Conservation (phyloP, 768 basidiomycete species). For the Botryobasidium botryosum region DNA sequence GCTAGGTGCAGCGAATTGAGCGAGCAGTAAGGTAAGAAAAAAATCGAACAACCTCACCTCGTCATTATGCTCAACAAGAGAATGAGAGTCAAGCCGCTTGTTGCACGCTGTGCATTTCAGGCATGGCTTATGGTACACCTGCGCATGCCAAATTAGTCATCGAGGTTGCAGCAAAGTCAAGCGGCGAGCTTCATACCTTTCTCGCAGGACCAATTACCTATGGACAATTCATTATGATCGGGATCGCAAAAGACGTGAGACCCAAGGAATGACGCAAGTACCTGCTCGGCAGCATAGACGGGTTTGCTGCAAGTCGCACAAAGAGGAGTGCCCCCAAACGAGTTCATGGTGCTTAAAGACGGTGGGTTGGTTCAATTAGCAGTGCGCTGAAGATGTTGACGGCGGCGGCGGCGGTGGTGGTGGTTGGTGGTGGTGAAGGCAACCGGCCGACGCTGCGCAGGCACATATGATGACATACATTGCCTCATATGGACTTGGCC, state of each 20-base stretch:
- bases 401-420: too few species aligned
- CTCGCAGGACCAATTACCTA: conserved; percentile 79
- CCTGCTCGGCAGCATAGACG: conserved; percentile 84
- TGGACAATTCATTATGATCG: too few species aligned
- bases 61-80: conserved; percentile 67
- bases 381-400: too few species aligned
- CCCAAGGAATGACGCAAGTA: too few species aligned
- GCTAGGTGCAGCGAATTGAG: conserved; percentile 11
- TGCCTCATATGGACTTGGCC: too few species aligned
- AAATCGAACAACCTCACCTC: conserved; percentile 34
- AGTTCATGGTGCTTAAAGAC: too few species aligned
- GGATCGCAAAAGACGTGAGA: too few species aligned
- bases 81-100: conserved; percentile 62
- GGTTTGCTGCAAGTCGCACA: conserved; percentile 60
- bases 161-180: neutral
- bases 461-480: too few species aligned
- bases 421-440: too few species aligned
- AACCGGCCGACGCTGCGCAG: too few species aligned
- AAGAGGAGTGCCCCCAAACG: conserved; percentile 49
- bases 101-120: conserved; percentile 59
- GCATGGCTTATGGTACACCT: conserved; percentile 81
- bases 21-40: neutral
- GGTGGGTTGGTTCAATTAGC: too few species aligned
- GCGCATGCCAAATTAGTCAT: conserved; percentile 7
- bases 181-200: conserved; percentile 35